These are phyloP conservation scores for Rubroboletus satanas DNA, from an alignment of 768 basidiomycete genomes.

Conservation along the genomic window DNA sequence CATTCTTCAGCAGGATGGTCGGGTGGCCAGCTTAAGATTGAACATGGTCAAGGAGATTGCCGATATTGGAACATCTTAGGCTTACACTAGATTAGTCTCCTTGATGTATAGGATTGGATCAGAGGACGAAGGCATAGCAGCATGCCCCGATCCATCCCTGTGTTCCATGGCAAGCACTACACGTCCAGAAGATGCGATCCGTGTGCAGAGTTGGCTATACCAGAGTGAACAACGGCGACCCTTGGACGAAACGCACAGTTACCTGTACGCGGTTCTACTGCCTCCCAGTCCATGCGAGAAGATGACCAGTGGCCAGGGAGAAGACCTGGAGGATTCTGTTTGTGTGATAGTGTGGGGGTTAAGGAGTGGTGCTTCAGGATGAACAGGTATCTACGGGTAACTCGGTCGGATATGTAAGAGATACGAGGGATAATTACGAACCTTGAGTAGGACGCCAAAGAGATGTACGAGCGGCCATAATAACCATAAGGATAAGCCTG, in stretches of 20 bases:
- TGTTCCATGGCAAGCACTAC: slow-evolving; percentile 84
- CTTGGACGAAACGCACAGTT: not conserved
- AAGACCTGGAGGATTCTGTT: slow-evolving; percentile 7
- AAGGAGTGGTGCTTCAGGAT: slow-evolving; percentile 52
- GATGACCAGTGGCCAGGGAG: slow-evolving; percentile 72
- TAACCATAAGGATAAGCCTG: slow-evolving; percentile 29
- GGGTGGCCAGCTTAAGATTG: slow-evolving; percentile 23
- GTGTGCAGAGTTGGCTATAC: slow-evolving; percentile 62
- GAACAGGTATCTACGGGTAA: slow-evolving; percentile 49
- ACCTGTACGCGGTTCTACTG: slow-evolving; percentile 68
- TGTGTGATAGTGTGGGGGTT: slow-evolving; percentile 14
- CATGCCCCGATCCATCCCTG: slow-evolving; percentile 72
- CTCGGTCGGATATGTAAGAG: not conserved
- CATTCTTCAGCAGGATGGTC: slow-evolving; percentile 16
- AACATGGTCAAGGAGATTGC: not conserved
- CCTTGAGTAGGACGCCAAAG: slow-evolving; percentile 48
- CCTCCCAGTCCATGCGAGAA: slow-evolving; percentile 86
- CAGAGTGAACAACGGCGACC: not conserved
- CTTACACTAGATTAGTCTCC: slow-evolving; percentile 55
- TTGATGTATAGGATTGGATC: slow-evolving; percentile 47
- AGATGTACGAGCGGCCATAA: slow-evolving; percentile 48
- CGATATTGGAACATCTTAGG: not conserved
- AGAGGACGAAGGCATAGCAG: slow-evolving; percentile 37
- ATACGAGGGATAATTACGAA: slow-evolving; percentile 13
- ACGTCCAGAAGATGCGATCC: slow-evolving; percentile 72